Evolutionary conservation across 83 land plant species (phyloP).

Genomic region (Isoetes engelmannii): DNA sequence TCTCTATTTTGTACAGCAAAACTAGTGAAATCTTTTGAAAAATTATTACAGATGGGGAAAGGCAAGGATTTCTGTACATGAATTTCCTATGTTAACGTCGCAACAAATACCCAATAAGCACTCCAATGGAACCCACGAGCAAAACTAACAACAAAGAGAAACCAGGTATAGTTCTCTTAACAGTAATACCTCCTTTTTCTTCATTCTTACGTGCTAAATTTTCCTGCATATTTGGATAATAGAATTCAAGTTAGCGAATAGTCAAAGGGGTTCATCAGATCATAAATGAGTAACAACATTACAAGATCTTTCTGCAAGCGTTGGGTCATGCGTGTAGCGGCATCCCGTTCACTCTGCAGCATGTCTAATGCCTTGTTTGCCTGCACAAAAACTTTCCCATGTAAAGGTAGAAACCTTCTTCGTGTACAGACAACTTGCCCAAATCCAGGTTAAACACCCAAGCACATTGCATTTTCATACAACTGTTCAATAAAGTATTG

Average conservation of each 20-base stretch:
- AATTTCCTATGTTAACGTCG: too few species aligned
- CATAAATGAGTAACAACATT: neutral
- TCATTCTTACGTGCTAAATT: neutral
- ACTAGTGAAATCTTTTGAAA: too few species aligned
- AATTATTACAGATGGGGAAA: too few species aligned
- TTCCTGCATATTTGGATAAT: neutral
- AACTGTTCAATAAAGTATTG: neutral
- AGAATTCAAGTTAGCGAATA: neutral
- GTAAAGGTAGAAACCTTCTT: neutral
- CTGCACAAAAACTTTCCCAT: neutral
- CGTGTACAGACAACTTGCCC: neutral
- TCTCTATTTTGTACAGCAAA: too few species aligned
- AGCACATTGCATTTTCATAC: neutral
- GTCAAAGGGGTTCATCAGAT: neutral
- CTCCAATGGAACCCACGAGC: neutral
- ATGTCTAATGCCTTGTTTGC: neutral
- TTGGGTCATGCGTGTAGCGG: neutral
- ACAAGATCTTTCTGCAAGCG: conserved; percentile 7
- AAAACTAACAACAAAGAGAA: neutral
- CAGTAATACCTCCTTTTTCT: neutral
- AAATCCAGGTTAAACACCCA: neutral
- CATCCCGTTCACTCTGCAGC: neutral
- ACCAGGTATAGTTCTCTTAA: neutral
- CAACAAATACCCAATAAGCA: neutral
- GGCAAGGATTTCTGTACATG: too few species aligned